Base-by-base conservation (phyloP, 371 early-diverging fungal genomes). In the Rhizopus sp. region DNA sequence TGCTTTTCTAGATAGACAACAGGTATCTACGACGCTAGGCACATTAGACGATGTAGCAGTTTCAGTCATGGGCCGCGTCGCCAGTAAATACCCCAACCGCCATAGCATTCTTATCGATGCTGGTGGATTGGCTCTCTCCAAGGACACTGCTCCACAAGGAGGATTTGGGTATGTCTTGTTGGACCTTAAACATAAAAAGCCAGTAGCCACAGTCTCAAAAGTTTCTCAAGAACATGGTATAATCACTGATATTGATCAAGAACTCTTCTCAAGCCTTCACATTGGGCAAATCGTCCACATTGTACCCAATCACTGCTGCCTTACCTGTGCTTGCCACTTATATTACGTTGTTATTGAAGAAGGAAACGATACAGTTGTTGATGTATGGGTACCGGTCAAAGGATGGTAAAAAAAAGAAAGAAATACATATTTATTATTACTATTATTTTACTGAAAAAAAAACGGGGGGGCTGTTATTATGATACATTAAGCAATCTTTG, bases 331-430 rank as follows among this genome's bases (percentile, higher is more conserved):
- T 15, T 70, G 68, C 32, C 69, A 69, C 57, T 38, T 57, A 17
- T 78, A 60, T 40, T 78, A 73, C 38, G 42, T 78, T 12, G 56
- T 78, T 38, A 57, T 73, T 16, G 73, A 78, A 33, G 53, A 69
- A 38, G 65, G 62, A 2, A 55, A 59, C 17, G 73, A 75, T 57
- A 54, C 42, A 10, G 62, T 78, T 0, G 61, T 69, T 7, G 78
- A 78, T 59, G 70, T 78, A 5, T 78, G 78, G 78, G 72, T 78
- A 6, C 78, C 78, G 40, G 70, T 75, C 7, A 63, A 66, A 47
- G 78, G 78, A 16, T 78, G 78, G 78, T 78, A 70, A 54, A 49
- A 4, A 17, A 23, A 23, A 23, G 23, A 23, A 23, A 23, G 23
- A 23, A 23, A 23, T 23, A n/a, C 30, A 32, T 13, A 31, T 17